Evolutionary conservation across 23 red algal genomes (phyloP).

Genomic region (Cyanidioschyzon merolae): DNA sequence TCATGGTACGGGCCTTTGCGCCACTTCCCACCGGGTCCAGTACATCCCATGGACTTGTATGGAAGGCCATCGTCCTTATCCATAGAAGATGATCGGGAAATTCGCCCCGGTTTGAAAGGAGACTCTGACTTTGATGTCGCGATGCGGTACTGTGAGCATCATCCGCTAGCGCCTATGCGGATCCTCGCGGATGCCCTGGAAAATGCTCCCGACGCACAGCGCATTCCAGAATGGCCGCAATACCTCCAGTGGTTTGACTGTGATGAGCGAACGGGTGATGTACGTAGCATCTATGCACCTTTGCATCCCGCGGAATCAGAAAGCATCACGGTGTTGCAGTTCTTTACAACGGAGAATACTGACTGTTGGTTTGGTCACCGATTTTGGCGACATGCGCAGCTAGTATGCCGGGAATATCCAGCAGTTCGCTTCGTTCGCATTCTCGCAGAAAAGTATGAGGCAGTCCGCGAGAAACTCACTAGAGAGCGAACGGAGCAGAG

Average conservation of each 20-base stretch:
- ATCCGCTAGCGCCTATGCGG: constrained; percentile 1
- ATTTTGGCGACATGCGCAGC: not conserved
- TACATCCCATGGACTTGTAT: constrained; percentile 9
- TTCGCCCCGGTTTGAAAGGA: not conserved
- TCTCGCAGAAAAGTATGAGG: not conserved
- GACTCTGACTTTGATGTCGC: not conserved
- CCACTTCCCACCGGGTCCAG: constrained; percentile 1
- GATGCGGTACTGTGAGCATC: not conserved
- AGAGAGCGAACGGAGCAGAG: not conserved
- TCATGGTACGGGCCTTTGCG: not conserved
- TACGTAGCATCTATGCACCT: not conserved
- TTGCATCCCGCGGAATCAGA: not conserved
- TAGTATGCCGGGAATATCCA: not conserved
- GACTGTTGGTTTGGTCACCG: constrained; percentile 6
- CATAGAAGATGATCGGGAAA: not conserved
- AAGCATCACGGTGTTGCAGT: constrained; percentile 16
- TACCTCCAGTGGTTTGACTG: not conserved
- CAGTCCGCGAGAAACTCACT: not conserved
- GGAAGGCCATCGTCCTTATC: constrained; percentile 1
- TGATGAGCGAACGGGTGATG: not conserved
- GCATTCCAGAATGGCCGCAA: not conserved
- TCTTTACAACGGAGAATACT: not conserved
- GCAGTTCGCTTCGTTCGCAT: not conserved
- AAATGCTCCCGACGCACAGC: not conserved
- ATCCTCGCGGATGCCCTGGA: constrained; percentile 1